Base-by-base conservation (phyloP, 306 rosid species). In the Vigna nakashimae region DNA sequence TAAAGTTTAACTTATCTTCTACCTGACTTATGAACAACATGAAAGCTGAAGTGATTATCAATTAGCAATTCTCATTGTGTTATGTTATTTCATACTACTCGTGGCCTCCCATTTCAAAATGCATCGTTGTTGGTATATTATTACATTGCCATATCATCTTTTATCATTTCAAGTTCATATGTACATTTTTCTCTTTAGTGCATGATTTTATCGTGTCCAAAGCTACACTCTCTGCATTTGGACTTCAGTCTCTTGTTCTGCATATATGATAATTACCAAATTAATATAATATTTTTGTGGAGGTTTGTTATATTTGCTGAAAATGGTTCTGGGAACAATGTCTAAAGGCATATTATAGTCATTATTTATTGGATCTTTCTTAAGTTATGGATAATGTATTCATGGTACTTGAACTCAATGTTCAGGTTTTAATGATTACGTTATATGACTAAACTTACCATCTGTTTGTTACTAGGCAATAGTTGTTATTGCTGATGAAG, bases 401-500 rank as follows among this genome's bases (percentile, higher is more conserved):
- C 5, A 28, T 82, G 78, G 43, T 48, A 45, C 40, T 56, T 51
- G 34, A 66, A 82, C 59, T 51, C 17, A 64, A 72, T 42, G 76
- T 40, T 67, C 53, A 30, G 52, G 53, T 65, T 32, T 83, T 66
- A 53, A 68, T 73, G 45, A 79, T 71, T 59, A 59, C 42, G 76
- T 52, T 40, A 45, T 71, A 72, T 73, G 79, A 67, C 83, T 43
- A 72, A 30, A 64, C 40, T 63, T 82, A 17, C 53, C 60, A 79
- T 74, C 76, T 77, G 78, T 52, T 74, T 86, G 70, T 86, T 71
- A 59, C 79, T 76, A 96, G 99, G 91, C 93, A 77, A 85, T 96
- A 73, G 91, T 96, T 81, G 84, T 92, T 62, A 93, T 96, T 73
- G 99, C 99, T 65, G 98, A 96, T 72, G 98, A 93, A 83, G 99